These are phyloP conservation scores for Sisymbrium altissimum DNA, from an alignment of 345 rosid species.

Conservation along the genomic window DNA sequence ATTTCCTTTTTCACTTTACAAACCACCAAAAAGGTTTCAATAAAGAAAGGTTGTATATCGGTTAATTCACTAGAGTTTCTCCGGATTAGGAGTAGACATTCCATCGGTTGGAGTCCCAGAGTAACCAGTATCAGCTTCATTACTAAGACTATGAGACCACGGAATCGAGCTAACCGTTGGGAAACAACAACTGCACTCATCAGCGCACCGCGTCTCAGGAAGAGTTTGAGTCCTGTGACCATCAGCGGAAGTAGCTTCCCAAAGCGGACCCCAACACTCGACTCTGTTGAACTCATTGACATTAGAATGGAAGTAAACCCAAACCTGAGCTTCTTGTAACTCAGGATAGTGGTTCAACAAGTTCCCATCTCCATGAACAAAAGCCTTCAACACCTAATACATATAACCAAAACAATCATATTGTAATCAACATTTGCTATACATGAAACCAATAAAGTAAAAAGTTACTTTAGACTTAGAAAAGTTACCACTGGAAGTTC, in stretches of 20 bases:
- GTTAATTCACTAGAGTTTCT: conserved; percentile 23
- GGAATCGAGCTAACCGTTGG: conserved; percentile 55
- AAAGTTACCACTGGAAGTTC: conserved; percentile 86
- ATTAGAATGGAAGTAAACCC: conserved; percentile 92
- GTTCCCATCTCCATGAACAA: conserved; percentile 82
- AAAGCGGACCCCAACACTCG: conserved; percentile 92
- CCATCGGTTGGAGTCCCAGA: conserved; percentile 7
- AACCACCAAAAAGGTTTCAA: background rate
- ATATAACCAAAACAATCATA: background rate
- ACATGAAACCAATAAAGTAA: background rate
- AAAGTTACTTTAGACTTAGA: background rate
- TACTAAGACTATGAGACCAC: conserved; percentile 39
- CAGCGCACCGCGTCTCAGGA: conserved; percentile 30
- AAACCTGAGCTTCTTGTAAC: conserved; percentile 75
- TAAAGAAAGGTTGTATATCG: background rate
- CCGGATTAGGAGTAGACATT: conserved; percentile 25
- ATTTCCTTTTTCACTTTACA: conserved; percentile 16
- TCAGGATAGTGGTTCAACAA: conserved; percentile 75
- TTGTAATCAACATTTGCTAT: background rate
- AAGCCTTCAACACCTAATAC: conserved; percentile 72
- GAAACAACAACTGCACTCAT: conserved; percentile 56
- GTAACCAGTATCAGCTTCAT: background rate
- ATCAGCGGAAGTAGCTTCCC: conserved; percentile 43
- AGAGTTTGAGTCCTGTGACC: conserved; percentile 19
- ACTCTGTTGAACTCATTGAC: conserved; percentile 69